phyloP scores from a whole-genome alignment of 805 yeast genomes.

The Saturnispora sanitii region DNA sequence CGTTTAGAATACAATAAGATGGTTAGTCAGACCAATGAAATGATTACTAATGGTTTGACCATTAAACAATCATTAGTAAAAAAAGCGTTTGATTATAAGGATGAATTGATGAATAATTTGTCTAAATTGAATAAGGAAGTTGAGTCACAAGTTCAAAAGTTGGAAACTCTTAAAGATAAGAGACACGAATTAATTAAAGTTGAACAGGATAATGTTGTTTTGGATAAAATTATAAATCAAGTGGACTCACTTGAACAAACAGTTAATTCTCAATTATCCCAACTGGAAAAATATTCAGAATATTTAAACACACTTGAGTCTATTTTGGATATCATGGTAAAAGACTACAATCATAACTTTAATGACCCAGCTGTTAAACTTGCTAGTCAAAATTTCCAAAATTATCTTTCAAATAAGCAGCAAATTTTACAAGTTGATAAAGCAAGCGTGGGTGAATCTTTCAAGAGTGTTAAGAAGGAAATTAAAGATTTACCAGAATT shows the following conservation, averaged over 20 bases:
- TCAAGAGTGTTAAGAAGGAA: not conserved
- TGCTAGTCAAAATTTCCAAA: conserved; percentile 48
- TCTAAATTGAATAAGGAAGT: too few relatives aligned
- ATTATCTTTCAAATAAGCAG: conserved; percentile 24
- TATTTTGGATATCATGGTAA: conserved; percentile 39
- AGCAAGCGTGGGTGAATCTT: not conserved
- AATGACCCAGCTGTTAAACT: conserved; percentile 81
- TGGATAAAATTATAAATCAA: too few relatives aligned
- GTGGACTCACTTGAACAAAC: not conserved
- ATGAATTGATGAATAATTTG: too few relatives aligned
- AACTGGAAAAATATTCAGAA: not conserved
- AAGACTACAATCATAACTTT: conserved; percentile 69
- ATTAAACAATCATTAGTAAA: conserved; percentile 18
- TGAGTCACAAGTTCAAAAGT: too few relatives aligned
- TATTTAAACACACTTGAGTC: conserved; percentile 28
- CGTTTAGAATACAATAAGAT: conserved; percentile 28
- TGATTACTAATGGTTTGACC: conserved; percentile 27
- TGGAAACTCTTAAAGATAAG: too few relatives aligned
- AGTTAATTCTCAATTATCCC: conserved; percentile 8
- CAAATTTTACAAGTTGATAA: not conserved
- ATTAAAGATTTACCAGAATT: not conserved
- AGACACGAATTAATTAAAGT: too few relatives aligned
- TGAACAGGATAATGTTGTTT: too few relatives aligned
- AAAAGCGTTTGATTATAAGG: too few relatives aligned
- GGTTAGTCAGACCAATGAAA: conserved; percentile 13